These are phyloP conservation scores for Xylaria sp. DNA, from an alignment of 2,329 filamentous ascomycete species.

Conservation along the genomic window DNA sequence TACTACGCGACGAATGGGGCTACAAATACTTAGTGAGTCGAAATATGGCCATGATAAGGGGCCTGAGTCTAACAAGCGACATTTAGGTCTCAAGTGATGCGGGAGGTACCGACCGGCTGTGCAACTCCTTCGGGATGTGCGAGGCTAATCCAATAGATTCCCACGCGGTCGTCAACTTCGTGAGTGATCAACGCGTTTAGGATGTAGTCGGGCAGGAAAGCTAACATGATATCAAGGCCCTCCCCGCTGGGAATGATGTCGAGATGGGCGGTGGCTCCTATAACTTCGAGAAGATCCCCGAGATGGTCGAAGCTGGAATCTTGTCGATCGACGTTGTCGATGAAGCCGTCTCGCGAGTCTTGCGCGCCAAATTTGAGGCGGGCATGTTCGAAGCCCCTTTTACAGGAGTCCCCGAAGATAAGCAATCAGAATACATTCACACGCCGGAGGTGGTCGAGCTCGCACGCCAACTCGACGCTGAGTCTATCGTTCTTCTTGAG, in stretches of 20 bases:
- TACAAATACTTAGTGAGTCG: constrained; percentile 73
- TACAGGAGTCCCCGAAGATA: constrained; percentile 64
- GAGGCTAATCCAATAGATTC: constrained; percentile 69
- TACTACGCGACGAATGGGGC: constrained; percentile 77
- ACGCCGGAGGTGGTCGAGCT: constrained; percentile 68
- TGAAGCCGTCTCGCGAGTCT: constrained; percentile 71
- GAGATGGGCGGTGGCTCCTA: constrained; percentile 83
- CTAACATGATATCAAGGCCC: constrained; percentile 53
- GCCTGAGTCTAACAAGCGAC: constrained; percentile 17
- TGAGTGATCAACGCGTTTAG: constrained; percentile 42
- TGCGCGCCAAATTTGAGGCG: constrained; percentile 75
- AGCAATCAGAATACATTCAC: constrained; percentile 70
- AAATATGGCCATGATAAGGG: constrained; percentile 25
- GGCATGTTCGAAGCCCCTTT: constrained; percentile 79
- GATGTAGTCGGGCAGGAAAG: background rate
- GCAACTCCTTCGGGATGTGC: constrained; percentile 73
- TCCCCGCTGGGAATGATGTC: constrained; percentile 76
- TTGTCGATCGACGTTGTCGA: constrained; percentile 71
- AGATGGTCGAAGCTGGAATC: constrained; percentile 70
- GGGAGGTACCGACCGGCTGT: constrained; percentile 76
- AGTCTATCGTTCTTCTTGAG: constrained; percentile 71
- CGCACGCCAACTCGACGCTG: constrained; percentile 71
- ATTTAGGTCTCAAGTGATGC: constrained; percentile 68
- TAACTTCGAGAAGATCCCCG: constrained; percentile 74
- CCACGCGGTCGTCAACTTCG: constrained; percentile 71